Evolutionary conservation across 1,139 yeast species (phyloP).

Genomic region (Debaryomyces sp.): DNA sequence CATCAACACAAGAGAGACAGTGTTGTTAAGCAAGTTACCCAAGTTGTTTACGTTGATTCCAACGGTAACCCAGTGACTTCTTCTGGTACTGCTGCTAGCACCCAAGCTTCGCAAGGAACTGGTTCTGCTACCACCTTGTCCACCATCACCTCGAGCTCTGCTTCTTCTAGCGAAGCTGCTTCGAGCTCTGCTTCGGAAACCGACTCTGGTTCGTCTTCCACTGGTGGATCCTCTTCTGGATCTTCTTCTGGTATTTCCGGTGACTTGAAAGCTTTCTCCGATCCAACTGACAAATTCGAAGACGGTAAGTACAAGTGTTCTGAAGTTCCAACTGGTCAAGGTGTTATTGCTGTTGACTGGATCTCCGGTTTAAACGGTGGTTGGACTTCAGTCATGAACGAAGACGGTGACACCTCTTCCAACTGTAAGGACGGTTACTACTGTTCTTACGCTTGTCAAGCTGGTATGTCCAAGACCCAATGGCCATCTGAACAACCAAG

Average conservation of each 20-base stretch:
- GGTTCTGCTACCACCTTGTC: conserved; percentile 25
- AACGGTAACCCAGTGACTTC: conserved; percentile 53
- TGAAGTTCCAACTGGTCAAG: conserved; percentile 85
- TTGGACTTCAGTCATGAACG: conserved; percentile 78
- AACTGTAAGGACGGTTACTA: conserved; percentile 82
- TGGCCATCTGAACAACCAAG: conserved; percentile 89
- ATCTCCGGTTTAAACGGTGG: conserved; percentile 72
- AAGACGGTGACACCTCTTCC: conserved; percentile 65
- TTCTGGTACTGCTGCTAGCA: conserved; percentile 18
- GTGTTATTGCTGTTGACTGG: conserved; percentile 85
- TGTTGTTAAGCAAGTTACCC: conserved; percentile 50
- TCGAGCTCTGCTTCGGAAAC: conserved; percentile 18
- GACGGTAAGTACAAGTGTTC: conserved; percentile 83
- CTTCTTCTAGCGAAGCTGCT: conserved; percentile 27
- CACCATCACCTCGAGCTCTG: conserved; percentile 31
- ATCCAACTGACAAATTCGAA: conserved; percentile 61
- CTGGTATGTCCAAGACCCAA: conserved; percentile 97
- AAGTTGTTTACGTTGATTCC: conserved; percentile 78
- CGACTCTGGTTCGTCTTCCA: conserved; percentile 17
- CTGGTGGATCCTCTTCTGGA: conserved; percentile 25
- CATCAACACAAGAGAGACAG: conserved; percentile 71
- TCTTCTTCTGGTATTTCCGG: conserved; percentile 50
- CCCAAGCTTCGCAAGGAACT: conserved; percentile 20
- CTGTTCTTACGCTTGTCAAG: conserved; percentile 96
- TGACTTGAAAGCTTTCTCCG: conserved; percentile 55